Conservation (phyloP, 495 filamentous ascomycete species). For the Tuber indicum region DNA sequence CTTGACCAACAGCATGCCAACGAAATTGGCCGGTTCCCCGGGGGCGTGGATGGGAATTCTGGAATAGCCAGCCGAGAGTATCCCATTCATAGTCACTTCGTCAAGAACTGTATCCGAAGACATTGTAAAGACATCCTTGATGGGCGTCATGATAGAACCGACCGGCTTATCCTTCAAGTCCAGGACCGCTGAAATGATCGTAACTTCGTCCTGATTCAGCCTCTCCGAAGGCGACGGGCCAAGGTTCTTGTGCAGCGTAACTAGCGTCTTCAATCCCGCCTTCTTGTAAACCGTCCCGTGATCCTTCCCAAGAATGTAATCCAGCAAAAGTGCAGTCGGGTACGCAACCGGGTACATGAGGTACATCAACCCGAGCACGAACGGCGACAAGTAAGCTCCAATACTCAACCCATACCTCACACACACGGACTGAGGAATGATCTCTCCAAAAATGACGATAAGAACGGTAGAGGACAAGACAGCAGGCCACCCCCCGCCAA, state of each 20-base stretch:
- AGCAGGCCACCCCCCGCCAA: slow-evolving; percentile 91
- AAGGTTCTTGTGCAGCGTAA: slow-evolving; percentile 85
- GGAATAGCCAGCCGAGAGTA: slow-evolving; percentile 88
- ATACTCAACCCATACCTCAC: slow-evolving; percentile 96
- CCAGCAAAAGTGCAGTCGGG: slow-evolving; percentile 84
- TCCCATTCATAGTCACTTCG: slow-evolving; percentile 84
- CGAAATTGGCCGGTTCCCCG: slow-evolving; percentile 75
- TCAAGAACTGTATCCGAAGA: slow-evolving; percentile 84
- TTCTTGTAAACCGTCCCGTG: slow-evolving; percentile 96
- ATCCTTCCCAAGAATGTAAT: slow-evolving; percentile 79
- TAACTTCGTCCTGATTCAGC: slow-evolving; percentile 94
- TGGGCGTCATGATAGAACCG: slow-evolving; percentile 93
- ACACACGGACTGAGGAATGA: slow-evolving; percentile 91
- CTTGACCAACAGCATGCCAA: slow-evolving; percentile 96
- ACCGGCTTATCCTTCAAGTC: slow-evolving; percentile 95
- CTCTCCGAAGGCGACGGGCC: slow-evolving; percentile 76
- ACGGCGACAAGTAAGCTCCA: slow-evolving; percentile 86
- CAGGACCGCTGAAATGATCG: slow-evolving; percentile 92
- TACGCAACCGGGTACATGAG: slow-evolving; percentile 77
- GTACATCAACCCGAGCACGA: slow-evolving; percentile 86
- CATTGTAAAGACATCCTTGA: slow-evolving; percentile 95
- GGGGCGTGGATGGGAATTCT: slow-evolving; percentile 88
- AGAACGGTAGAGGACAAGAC: slow-evolving; percentile 85
- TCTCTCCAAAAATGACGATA: slow-evolving; percentile 97
- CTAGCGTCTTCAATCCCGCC: slow-evolving; percentile 80